Evolutionary conservation across 768 basidiomycete genomes (phyloP).

Genomic region (Lentinula lateritia): DNA sequence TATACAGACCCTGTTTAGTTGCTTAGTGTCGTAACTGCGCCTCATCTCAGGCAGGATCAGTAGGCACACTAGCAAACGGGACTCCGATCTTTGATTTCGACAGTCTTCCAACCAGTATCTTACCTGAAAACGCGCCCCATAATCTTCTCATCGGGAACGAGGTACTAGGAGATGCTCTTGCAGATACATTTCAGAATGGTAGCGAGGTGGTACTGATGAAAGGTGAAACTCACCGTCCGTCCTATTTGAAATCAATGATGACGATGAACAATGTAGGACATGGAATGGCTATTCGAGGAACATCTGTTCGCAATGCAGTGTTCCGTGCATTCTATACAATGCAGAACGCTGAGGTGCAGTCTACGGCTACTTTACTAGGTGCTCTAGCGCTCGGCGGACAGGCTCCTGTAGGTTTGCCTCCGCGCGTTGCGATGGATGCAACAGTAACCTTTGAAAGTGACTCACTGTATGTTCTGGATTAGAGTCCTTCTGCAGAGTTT

Average conservation of each 20-base stretch:
- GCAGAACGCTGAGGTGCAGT: conserved; percentile 14
- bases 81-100: conserved; percentile 15
- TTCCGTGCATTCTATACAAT: conserved; percentile 15
- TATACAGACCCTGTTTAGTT: background rate
- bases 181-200: conserved; percentile 8
- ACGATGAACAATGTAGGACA: conserved; percentile 8
- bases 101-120: conserved; percentile 8
- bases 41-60: conserved; percentile 9
- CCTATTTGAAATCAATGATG: no score
- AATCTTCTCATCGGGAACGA: conserved; percentile 14
- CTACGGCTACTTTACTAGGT: conserved; percentile 12
- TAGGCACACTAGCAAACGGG: background rate
- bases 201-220: conserved; percentile 17
- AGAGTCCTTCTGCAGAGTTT: background rate
- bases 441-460: conserved; percentile 6
- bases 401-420: conserved; percentile 5
- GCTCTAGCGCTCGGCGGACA: conserved; percentile 3
- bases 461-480: conserved; percentile 8
- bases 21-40: background rate
- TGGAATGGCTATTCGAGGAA: conserved; percentile 15
- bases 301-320: conserved; percentile 14
- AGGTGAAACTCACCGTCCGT: background rate
- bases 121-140: conserved; percentile 10
- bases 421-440: conserved; percentile 13
- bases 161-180: conserved; percentile 14